Conservation (phyloP, 352 stramenopile genomes). For the Pythium rhizo-oryzae region DNA sequence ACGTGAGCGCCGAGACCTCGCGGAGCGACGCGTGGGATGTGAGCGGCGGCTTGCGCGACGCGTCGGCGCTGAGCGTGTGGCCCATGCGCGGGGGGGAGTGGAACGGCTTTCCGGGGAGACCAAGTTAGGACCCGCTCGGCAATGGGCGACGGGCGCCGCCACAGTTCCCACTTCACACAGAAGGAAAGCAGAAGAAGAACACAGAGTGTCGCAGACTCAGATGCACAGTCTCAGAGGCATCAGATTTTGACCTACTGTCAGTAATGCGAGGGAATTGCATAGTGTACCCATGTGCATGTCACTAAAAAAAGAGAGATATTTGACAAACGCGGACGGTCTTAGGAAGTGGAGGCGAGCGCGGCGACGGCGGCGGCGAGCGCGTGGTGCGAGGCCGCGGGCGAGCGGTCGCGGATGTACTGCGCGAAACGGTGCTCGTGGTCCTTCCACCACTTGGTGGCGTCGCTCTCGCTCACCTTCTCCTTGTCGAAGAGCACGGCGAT, state of each 20-base stretch:
- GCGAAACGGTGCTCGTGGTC: constrained; percentile 73
- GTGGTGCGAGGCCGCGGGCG: not conserved
- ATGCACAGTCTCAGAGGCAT: not conserved
- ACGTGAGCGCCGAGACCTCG: not conserved
- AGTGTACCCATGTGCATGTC: no score
- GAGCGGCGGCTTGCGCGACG: not conserved
- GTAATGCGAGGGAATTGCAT: no score
- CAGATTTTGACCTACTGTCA: no score
- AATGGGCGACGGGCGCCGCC: no score
- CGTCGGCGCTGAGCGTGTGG: constrained; percentile 14
- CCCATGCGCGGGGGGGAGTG: constrained; percentile 4
- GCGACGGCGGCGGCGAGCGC: constrained; percentile 21
- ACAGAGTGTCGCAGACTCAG: not conserved
- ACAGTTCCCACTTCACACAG: not conserved
- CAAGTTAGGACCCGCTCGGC: no score
- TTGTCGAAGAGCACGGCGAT: constrained; percentile 86
- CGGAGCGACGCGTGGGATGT: not conserved
- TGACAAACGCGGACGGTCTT: no score
- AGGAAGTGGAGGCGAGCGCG: constrained; percentile 3
- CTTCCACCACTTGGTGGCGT: constrained; percentile 73
- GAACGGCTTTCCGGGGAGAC: not conserved
- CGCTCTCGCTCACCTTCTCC: constrained; percentile 77
- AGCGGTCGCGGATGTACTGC: constrained; percentile 24
- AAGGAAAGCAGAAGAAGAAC: not conserved
- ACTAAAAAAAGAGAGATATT: no score